phyloP scores from a whole-genome alignment of 495 filamentous ascomycete species.

The Tuber calosporum region DNA sequence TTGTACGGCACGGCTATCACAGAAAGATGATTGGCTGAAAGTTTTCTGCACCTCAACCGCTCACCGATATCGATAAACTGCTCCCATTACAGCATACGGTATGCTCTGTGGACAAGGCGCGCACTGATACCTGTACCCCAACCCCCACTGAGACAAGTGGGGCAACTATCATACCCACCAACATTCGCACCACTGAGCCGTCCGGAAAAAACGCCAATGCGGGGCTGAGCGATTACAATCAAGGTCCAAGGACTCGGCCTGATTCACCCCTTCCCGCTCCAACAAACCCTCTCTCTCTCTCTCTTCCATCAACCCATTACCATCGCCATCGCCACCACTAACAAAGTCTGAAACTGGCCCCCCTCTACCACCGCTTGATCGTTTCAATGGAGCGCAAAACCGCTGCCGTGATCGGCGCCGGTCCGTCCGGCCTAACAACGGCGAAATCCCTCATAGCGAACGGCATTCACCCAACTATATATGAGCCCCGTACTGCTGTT shows the following conservation, averaged over 20 bases:
- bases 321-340: background rate
- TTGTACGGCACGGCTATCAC: background rate
- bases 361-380: slow-evolving; percentile 4
- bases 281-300: background rate
- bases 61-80: background rate
- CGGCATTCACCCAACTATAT: slow-evolving; percentile 61
- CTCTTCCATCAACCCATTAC: background rate
- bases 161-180: background rate
- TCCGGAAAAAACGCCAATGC: background rate
- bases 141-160: background rate
- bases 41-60: background rate
- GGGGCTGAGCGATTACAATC: no score
- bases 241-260: no score
- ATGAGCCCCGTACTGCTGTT: slow-evolving; percentile 57
- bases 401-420: slow-evolving; percentile 69
- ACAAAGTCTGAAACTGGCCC: background rate
- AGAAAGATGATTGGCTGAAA: background rate
- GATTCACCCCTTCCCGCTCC: background rate
- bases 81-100: no score
- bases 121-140: background rate
- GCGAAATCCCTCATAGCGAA: slow-evolving; percentile 69
- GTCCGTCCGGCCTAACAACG: slow-evolving; percentile 71
- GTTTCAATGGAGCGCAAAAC: slow-evolving; percentile 47
- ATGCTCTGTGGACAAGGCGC: no score
- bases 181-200: background rate